Evolutionary conservation across 805 yeast genomes (phyloP), one percentile per base, ranked within the genome.

Genomic region (Saturnispora sanitii): DNA sequence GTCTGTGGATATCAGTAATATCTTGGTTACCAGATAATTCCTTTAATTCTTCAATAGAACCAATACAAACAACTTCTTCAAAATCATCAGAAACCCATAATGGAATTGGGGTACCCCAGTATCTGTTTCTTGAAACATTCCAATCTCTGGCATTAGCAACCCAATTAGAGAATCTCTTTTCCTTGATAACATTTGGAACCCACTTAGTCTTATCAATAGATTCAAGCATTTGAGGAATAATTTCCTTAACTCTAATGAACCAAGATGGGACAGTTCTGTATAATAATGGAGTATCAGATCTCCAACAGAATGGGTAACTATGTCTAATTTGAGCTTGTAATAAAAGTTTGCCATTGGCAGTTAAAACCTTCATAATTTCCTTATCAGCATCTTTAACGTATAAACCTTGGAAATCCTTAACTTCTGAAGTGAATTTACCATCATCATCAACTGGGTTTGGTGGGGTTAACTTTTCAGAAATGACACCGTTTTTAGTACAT

Each of bases 41-140:
- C 65, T 75, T 77, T 58, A 92, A 77, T 68, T 92, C 95, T 45
- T 76, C 80, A 52, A 92, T 73, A 33, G 96, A 86, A 43, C 96
- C 95, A 51, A 92, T 67, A 70, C 96, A 92, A 32, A 92, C 90
- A 49, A 90, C 66, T 68, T 92, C 99, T 65, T 84, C 82, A 51
- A 71, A 77, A 61, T 92, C 99, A 16, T 88, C 97, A 51, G 88
- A 78, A 40, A 77, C 95, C 99, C 99, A 92, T 58, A 92, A 68
- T 47, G 99, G 99, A 53, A 92, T 79, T 46, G 99, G 99, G 23
- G 97, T 92, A 70, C 99, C 99, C 99, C 99, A 92, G 67, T 92
- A 92, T 66, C 99, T 77, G 71, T 90, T 90, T 75, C 99, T 83
- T 20, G 96, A 87, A 48, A 92, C 75, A 60, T 92, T 92, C 99